Conservation (phyloP, 176 grass and related monocot species). For the Aegilops longissima region DNA sequence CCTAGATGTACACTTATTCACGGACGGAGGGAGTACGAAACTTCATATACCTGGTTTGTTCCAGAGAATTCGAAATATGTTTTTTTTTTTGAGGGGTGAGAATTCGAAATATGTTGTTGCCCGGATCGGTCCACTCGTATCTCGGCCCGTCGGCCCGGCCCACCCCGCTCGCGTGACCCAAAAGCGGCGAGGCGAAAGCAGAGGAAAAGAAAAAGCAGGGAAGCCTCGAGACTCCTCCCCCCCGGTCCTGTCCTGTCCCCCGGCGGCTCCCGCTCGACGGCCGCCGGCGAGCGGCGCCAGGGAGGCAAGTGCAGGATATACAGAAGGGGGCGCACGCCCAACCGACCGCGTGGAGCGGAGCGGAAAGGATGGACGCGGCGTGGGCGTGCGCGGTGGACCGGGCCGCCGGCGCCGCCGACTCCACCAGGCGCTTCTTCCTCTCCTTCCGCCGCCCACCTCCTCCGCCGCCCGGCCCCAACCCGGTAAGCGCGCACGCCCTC, state of each 20-base stretch:
- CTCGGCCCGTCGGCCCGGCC: background rate
- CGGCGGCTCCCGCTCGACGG: background rate
- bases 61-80: too few relatives aligned
- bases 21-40: too few relatives aligned
- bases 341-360: background rate
- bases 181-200: background rate
- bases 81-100: too few relatives aligned
- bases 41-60: too few relatives aligned
- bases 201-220: background rate
- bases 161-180: background rate
- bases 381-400: slow-evolving; percentile 59
- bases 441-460: slow-evolving; percentile 20
- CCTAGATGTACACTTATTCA: too few relatives aligned
- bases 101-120: too few relatives aligned
- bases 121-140: background rate
- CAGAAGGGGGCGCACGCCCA: background rate
- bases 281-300: background rate
- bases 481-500: slow-evolving; percentile 29
- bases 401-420: slow-evolving; percentile 49
- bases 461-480: slow-evolving; percentile 17
- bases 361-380: slow-evolving; percentile 37
- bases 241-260: background rate
- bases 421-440: slow-evolving; percentile 62
- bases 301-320: background rate
- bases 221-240: background rate